These are phyloP conservation scores for Sclerotinia sclerotiorum DNA, from an alignment of 2,329 filamentous ascomycete species.

Conservation along the genomic window DNA sequence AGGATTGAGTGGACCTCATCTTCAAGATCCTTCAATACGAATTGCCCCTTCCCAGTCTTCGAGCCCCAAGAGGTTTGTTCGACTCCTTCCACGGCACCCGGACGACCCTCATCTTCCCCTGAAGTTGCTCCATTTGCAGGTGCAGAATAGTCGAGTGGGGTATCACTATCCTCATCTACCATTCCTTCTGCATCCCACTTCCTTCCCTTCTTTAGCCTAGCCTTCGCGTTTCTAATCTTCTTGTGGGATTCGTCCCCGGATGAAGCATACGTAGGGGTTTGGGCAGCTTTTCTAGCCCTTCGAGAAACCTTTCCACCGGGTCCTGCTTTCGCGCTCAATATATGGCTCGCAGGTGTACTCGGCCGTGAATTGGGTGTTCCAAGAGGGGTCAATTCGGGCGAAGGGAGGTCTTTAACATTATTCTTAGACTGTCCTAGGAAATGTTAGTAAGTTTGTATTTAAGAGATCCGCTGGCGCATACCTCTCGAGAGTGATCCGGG, in stretches of 20 bases:
- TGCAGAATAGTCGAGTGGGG: constrained; percentile 87
- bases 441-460: constrained; percentile 5
- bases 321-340: constrained; percentile 71
- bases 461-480: constrained; percentile 18
- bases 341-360: constrained; percentile 68
- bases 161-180: constrained; percentile 75
- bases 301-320: constrained; percentile 77
- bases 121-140: constrained; percentile 53
- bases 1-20: constrained; percentile 92
- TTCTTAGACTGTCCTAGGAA: constrained; percentile 35
- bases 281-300: constrained; percentile 72
- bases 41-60: constrained; percentile 83
- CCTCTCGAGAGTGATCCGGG: constrained; percentile 39
- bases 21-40: constrained; percentile 88
- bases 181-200: constrained; percentile 90
- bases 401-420: constrained; percentile 37
- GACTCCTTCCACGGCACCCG: constrained; percentile 68
- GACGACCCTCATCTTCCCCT: constrained; percentile 54
- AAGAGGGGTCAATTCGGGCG: constrained; percentile 64
- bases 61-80: constrained; percentile 81
- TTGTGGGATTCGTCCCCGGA: constrained; percentile 78
- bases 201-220: constrained; percentile 75
- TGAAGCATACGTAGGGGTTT: constrained; percentile 59
- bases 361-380: constrained; percentile 77
- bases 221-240: constrained; percentile 56